Conservation (phyloP, 2,329 filamentous ascomycete species). For the Colletotrichum sp. region DNA sequence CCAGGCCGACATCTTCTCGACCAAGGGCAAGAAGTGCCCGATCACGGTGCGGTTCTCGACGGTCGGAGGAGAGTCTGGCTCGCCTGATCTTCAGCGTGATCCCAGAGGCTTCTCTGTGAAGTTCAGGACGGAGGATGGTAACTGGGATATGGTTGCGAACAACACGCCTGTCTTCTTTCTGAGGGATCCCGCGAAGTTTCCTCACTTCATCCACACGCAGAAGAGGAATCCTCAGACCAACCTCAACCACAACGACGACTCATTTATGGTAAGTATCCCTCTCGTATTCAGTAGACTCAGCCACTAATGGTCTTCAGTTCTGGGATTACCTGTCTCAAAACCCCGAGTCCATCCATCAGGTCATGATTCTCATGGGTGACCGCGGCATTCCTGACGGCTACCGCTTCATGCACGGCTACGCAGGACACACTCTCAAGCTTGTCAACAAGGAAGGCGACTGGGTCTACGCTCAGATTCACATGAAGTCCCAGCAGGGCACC, state of each 20-base stretch:
- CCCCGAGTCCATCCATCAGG: constrained; percentile 52
- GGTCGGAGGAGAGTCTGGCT: constrained; percentile 69
- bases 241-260: constrained; percentile 38
- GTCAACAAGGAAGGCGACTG: constrained; percentile 49
- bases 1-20: constrained; percentile 53
- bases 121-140: constrained; percentile 30
- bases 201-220: constrained; percentile 48
- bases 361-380: constrained; percentile 58
- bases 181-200: constrained; percentile 53
- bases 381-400: constrained; percentile 52
- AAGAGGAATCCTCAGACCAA: constrained; percentile 41
- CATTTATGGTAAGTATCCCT: constrained; percentile 32
- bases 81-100: constrained; percentile 69
- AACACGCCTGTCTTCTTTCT: constrained; percentile 55
- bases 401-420: constrained; percentile 50
- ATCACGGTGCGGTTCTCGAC: constrained; percentile 63
- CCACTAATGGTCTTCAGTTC: constrained; percentile 24
- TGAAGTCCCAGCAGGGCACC: constrained; percentile 51
- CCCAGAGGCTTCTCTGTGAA: constrained; percentile 64
- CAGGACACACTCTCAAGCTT: constrained; percentile 54
- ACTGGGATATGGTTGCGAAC: constrained; percentile 40
- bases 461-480: constrained; percentile 55
- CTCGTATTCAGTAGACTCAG: not conserved
- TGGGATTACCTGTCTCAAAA: constrained; percentile 39
- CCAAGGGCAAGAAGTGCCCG: constrained; percentile 54